Conservation (phyloP, 768 basidiomycete genomes). For the Clitopilus hobsonii region DNA sequence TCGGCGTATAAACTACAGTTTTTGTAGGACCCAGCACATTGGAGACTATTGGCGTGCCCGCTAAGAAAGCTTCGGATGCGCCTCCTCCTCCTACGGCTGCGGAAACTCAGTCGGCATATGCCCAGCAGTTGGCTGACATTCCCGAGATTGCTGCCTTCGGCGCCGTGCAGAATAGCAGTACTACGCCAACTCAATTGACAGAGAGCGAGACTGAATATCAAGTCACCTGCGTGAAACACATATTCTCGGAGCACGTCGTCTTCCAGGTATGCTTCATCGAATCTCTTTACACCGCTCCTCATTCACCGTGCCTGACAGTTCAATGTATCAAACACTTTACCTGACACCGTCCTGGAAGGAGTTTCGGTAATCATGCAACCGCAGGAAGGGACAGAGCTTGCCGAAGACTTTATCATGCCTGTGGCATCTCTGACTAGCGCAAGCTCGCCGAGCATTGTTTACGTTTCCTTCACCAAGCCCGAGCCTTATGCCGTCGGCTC, state of each 20-base stretch:
- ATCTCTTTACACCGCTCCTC: background rate
- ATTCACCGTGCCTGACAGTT: conserved; percentile 48
- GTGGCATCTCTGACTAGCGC: conserved; percentile 62
- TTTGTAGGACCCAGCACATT: conserved; percentile 78
- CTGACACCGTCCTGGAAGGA: conserved; percentile 91
- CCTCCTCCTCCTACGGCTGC: conserved; percentile 80
- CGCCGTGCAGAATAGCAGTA: conserved; percentile 78
- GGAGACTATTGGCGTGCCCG: conserved; percentile 77
- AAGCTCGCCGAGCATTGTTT: conserved; percentile 80
- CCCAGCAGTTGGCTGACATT: conserved; percentile 78
- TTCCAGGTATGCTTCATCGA: conserved; percentile 70
- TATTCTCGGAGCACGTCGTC: conserved; percentile 92
- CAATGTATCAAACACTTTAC: conserved; percentile 95
- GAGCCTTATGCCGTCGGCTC: conserved; percentile 76
- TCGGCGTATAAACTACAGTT: conserved; percentile 7
- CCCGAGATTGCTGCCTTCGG: conserved; percentile 87
- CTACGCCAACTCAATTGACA: conserved; percentile 77
- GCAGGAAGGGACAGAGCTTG: conserved; percentile 66
- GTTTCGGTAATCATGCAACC: conserved; percentile 93
- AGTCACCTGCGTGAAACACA: conserved; percentile 93
- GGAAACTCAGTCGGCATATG: conserved; percentile 85
- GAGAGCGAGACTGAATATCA: conserved; percentile 99
- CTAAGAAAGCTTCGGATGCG: conserved; percentile 51
- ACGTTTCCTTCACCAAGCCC: conserved; percentile 92
- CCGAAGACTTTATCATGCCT: conserved; percentile 94